Evolutionary conservation across 2,329 filamentous ascomycete species (phyloP).

Genomic region (Fusarium nanum): DNA sequence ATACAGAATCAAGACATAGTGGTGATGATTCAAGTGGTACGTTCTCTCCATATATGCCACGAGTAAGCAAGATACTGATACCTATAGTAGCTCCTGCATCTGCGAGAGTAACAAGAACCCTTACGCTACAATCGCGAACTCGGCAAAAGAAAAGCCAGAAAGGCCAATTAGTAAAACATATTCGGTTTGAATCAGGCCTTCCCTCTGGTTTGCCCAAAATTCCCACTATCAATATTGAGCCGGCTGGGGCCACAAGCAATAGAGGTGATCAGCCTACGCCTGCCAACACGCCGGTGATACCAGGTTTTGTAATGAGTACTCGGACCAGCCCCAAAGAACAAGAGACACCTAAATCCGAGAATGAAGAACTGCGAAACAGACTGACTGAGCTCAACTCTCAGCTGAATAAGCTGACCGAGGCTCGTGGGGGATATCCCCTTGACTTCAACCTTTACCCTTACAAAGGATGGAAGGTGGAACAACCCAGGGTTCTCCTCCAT

Average conservation of each 20-base stretch:
- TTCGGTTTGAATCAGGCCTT: background rate
- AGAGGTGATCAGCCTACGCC: background rate
- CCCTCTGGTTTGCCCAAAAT: background rate
- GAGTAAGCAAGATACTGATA: background rate
- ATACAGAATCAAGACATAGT: background rate
- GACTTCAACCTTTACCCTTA: conserved; percentile 41
- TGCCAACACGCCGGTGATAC: conserved; percentile 1
- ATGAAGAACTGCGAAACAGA: background rate
- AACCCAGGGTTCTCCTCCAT: conserved; percentile 50
- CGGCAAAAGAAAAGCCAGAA: background rate
- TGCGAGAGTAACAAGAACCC: conserved; percentile 10
- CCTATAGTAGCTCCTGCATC: background rate
- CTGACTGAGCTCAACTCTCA: background rate
- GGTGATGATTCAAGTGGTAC: background rate
- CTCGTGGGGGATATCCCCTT: background rate
- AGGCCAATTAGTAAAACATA: background rate
- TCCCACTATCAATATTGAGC: background rate
- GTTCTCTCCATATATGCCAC: background rate
- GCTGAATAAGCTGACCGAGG: background rate
- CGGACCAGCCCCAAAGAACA: background rate
- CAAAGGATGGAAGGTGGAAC: conserved; percentile 51
- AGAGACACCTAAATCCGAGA: background rate
- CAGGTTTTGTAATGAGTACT: conserved; percentile 29
- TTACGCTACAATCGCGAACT: background rate
- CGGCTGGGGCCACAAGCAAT: background rate